phyloP scores from a whole-genome alignment of 768 basidiomycete genomes.

The Russula sp. region DNA sequence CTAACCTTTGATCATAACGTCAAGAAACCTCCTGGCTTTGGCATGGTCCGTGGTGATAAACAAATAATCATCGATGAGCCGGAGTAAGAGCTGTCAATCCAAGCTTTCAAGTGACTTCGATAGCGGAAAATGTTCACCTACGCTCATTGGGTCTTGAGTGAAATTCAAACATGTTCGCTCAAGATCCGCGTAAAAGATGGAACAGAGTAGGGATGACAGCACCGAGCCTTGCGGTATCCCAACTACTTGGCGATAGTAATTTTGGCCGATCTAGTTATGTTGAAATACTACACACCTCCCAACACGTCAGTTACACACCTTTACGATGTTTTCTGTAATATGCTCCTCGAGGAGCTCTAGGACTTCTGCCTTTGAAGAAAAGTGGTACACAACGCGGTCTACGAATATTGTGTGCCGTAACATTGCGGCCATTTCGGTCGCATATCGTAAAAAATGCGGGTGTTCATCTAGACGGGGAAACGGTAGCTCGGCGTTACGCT shows the following conservation, averaged over 20 bases:
- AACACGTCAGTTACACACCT: constrained; percentile 39
- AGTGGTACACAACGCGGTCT: constrained; percentile 67
- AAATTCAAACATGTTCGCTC: constrained; percentile 56
- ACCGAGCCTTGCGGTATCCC: constrained; percentile 98
- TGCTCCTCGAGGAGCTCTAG: constrained; percentile 80
- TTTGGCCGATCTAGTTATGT: constrained; percentile 58
- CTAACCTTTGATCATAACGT: constrained; percentile 67
- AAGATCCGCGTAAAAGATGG: constrained; percentile 91
- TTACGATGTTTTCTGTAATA: constrained; percentile 88
- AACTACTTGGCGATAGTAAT: constrained; percentile 80
- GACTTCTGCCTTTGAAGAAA: constrained; percentile 50
- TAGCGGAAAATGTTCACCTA: constrained; percentile 35
- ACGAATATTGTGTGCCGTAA: constrained; percentile 77
- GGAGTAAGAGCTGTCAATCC: constrained; percentile 59
- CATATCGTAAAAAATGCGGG: constrained; percentile 66
- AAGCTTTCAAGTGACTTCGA: neutral
- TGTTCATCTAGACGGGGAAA: constrained; percentile 52
- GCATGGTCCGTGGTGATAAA: constrained; percentile 64
- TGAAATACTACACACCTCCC: neutral
- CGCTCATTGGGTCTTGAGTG: constrained; percentile 52
- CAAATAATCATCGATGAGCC: constrained; percentile 94
- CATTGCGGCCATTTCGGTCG: constrained; percentile 55
- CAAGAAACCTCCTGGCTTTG: constrained; percentile 64
- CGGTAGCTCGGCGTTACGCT: neutral
- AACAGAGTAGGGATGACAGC: constrained; percentile 90